Evolutionary conservation across 148 eudicot species (phyloP).

Genomic region (Spergularia marina): DNA sequence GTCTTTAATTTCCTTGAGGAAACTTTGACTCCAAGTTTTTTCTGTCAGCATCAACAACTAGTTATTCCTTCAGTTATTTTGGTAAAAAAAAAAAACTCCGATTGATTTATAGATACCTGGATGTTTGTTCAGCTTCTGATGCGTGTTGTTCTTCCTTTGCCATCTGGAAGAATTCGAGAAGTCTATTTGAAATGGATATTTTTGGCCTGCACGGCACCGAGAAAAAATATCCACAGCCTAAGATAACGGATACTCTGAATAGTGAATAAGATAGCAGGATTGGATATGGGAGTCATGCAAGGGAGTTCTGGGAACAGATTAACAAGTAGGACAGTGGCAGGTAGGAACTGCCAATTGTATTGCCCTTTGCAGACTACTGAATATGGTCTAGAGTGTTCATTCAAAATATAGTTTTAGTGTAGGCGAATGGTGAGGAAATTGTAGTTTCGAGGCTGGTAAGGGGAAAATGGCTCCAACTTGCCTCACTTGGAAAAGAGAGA

Average conservation of each 20-base stretch:
- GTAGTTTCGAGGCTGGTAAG: not conserved
- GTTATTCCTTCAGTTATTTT: not conserved
- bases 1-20: not conserved
- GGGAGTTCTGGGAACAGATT: slow-evolving; percentile 2
- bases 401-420: not conserved
- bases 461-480: not conserved
- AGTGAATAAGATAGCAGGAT: not conserved
- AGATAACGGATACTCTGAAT: not conserved
- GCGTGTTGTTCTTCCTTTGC: not conserved
- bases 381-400: too few relatives aligned
- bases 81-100: not conserved
- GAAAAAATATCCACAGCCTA: not conserved
- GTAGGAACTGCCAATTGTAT: not conserved
- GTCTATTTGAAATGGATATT: not conserved
- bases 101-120: not conserved
- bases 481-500: not conserved
- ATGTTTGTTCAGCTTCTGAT: not conserved
- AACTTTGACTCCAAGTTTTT: not conserved
- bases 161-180: not conserved
- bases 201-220: not conserved
- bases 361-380: too few relatives aligned
- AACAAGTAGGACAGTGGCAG: not conserved
- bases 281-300: not conserved
- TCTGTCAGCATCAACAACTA: not conserved
- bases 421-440: not conserved